Base-by-base conservation (phyloP, 108 stramenopile species). In the Skeletonema tropicum region DNA sequence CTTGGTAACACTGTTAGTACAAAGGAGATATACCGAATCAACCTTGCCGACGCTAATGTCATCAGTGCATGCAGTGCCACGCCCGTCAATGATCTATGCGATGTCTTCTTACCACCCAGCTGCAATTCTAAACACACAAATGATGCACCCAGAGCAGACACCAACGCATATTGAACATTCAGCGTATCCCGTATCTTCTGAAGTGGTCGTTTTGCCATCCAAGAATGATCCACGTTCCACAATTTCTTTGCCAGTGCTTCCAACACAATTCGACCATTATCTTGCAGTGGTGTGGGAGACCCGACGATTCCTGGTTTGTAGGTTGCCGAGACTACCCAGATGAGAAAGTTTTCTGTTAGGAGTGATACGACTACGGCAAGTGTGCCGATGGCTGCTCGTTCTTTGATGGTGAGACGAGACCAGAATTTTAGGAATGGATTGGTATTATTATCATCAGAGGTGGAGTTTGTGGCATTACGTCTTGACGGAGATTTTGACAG, bases 251-350 rank as follows among this genome's bases (percentile, higher is more conserved):
- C 71, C 15, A 91, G 78, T 14, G 61, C 66, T 77, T 86, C 75
- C 46, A 90, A 58, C 2, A 86, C 70, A 1, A 84, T 68, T 21
- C 86, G 84, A 5, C 92, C 92, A 78, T 94, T 94, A 58, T 94
- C 92, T 83, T 94, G 92, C 13, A 94, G 74, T 8, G 92, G 86
- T 14, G 57, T 41, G 32, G 89, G 84, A 57, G 89, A 77, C 4
- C 70, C 79, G 21, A 36, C 41, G 5, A 80, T 80, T 14, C 79
- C 79, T 10, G 89, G 83, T 29, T 76, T 38, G 65, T 90, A 94
- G 0, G 92, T 90, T 6, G 92, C 92, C 17, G 88, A 87, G 32
- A 94, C 92, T 11, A 94, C 92, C 92, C 92, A 94, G 23, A 91
- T 85, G 32, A 86, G 78, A 81, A 94, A 94, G 63, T 94, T 94